Percentiles rank a stretch among this genome's conserved stretches.
Conservation (phyloP, 495 filamentous ascomycete genomes). For the Talaromyces liani region DNA sequence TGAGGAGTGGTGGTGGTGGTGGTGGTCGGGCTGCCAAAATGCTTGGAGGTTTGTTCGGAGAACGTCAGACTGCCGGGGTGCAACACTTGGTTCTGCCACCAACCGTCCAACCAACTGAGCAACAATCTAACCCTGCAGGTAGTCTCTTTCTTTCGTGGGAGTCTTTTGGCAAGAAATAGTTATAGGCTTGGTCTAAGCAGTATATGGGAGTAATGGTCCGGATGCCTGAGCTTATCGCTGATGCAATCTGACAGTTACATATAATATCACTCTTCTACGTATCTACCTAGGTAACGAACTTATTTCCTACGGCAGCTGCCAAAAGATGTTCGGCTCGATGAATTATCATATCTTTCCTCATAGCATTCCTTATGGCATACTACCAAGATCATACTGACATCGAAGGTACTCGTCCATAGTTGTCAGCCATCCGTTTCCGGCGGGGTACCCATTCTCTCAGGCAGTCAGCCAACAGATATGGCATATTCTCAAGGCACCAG, state of each 20-base stretch:
- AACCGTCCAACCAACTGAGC: not conserved
- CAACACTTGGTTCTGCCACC: constrained; percentile 16
- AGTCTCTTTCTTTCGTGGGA: not conserved
- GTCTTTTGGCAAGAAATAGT: not conserved
- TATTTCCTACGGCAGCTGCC: not conserved
- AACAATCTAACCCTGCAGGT: not conserved
- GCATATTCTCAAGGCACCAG: not conserved
- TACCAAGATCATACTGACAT: not conserved
- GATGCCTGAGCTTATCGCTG: not conserved
- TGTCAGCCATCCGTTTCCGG: constrained; percentile 6
- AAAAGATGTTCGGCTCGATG: too few species aligned
- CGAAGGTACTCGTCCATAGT: not conserved
- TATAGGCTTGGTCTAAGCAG: not conserved
- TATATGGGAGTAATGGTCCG: not conserved
- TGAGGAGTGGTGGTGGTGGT: not conserved
- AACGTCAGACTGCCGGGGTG: constrained; percentile 31
- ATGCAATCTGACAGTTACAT: not conserved
- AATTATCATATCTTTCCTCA: too few species aligned
- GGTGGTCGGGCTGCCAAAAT: constrained; percentile 3
- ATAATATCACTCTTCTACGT: too few species aligned
- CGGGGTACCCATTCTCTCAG: not conserved
- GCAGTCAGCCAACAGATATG: not conserved
- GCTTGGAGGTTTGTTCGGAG: constrained; percentile 21
- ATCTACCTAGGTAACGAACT: not conserved
- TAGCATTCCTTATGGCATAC: too few species aligned